Base-by-base conservation (phyloP, 1,284 basidiomycete species). In the Leccinum huronense region DNA sequence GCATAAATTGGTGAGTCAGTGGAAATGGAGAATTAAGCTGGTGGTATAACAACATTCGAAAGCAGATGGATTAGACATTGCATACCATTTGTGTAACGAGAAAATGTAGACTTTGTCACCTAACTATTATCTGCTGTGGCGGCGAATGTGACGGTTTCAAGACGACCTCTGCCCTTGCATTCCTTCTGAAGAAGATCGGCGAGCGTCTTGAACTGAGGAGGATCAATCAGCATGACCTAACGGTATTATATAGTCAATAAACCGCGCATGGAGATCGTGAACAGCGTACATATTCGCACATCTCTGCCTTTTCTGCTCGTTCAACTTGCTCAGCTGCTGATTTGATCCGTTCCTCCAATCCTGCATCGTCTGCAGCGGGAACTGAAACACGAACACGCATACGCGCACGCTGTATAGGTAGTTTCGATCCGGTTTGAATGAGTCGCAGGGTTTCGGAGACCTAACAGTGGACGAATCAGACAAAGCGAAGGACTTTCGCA, bases 381-480 rank as follows among this genome's bases (percentile, higher is more conserved):
- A 98, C 85, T 2, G 86, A 86, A 40, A 99, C 84, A 36, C 93
- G 85, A 14, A 99, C 84, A 23, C 95, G 87, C 97, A 99, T 98
- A 62, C 91, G 84, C 3, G 95, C 94, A 57, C 96, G 85, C 73
- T 97, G 90, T 66, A 99, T 94, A 0, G 95, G 94, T 19, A 99
- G 84, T 9, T 89, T 92, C 2, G 89, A 89, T 56, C 88, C 83
- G 4, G 88, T 83, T 71, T 95, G 91, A 30, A 99, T 80, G 19
- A 87, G 81, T 71, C 91, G 93, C 78, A 99, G 93, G 67, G 95
- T 91, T 69, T 97, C 96, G 7, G 96, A 87, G 4, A 97, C 95
- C 91, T 95, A 55, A 38, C 4, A 48, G 42, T 23, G n/a, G 38
- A 57, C 51, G 16, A 62, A 33, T 58, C 31, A 56, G 53, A 53